Base-by-base conservation (phyloP, 2,329 filamentous ascomycete species). In the Colletotrichum echinochloae region DNA sequence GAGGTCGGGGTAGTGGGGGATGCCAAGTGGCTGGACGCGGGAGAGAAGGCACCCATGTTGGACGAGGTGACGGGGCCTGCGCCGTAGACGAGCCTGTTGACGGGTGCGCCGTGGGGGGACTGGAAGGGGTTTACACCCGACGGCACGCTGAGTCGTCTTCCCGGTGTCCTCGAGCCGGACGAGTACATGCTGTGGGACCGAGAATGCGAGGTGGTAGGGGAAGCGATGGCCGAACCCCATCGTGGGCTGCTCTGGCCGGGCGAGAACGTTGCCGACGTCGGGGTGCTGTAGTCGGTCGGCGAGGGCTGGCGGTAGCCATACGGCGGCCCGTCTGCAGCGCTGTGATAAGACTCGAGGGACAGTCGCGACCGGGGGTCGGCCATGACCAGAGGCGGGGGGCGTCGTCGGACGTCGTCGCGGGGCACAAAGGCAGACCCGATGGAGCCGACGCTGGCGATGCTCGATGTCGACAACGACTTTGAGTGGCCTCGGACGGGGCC, bases 391-490 rank as follows among this genome's bases (percentile, higher is more conserved):
- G 94, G 93, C 28, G 94, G 90, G 7, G 94, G 95, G 33, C 93
- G 88, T 70, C 92, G 89, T 60, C 94, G 89, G 48, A 87, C 80
- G 67, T 94, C 92, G 54, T 90, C 89, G 28, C 87, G 84, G n/a
- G 87, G 83, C 73, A 88, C 90, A 70, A 91, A 91, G 59, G 85
- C 90, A 0, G 94, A 95, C 33, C 82, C 82, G 16, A 85, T 79
- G 1, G 93, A 94, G 64, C 89, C 83, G 8, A 91, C 91, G 41
- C 92, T 95, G 5, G 89, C 86, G 75, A 98, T 94, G 79, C 94
- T 97, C 0, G 95, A 97, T 2, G 94, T 90, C 0, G 95, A 98
- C 3, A 97, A 83, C 1, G 89, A 90, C 79, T 97, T 97, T 75
- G 91, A 93, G 79, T 98, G 95, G 1, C 94, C 94, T 69, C 94